Conservation (phyloP, 805 yeast species). For the Brettanomyces anomalus region DNA sequence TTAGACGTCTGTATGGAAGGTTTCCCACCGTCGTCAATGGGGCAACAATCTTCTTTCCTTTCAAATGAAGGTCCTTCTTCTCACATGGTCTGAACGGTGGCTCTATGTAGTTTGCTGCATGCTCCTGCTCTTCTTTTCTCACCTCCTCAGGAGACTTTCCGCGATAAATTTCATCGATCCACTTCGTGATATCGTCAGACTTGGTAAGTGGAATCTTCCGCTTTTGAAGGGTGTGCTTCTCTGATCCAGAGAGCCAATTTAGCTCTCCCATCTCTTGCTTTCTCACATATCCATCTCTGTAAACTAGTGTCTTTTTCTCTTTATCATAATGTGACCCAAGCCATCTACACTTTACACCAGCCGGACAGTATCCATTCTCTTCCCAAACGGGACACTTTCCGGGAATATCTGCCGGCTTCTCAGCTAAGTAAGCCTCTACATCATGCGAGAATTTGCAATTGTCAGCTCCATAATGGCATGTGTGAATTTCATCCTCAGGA, state of each 20-base stretch:
- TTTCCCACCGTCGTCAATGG: slow-evolving; percentile 98
- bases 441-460: slow-evolving; percentile 76
- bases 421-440: slow-evolving; percentile 48
- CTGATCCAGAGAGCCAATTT: slow-evolving; percentile 46
- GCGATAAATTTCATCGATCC: slow-evolving; percentile 53
- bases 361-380: slow-evolving; percentile 83
- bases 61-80: slow-evolving; percentile 64
- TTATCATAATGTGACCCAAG: slow-evolving; percentile 56
- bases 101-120: slow-evolving; percentile 53
- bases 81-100: slow-evolving; percentile 72
- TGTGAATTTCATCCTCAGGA: slow-evolving; percentile 32
- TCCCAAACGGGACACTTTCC: slow-evolving; percentile 80
- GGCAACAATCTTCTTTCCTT: slow-evolving; percentile 76
- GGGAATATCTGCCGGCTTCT: slow-evolving; percentile 63
- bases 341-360: slow-evolving; percentile 92
- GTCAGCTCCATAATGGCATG: slow-evolving; percentile 59
- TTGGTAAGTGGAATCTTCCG: slow-evolving; percentile 50
- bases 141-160: slow-evolving; percentile 26
- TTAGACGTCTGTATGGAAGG: slow-evolving; percentile 86
- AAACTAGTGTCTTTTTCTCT: slow-evolving; percentile 35
- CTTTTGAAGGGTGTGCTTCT: slow-evolving; percentile 44
- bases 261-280: slow-evolving; percentile 38
- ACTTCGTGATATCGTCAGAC: slow-evolving; percentile 39
- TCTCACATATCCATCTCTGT: slow-evolving; percentile 30
- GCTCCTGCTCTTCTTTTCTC: slow-evolving; percentile 23